phyloP scores from a whole-genome alignment of 1,284 basidiomycete genomes.

The Tylopilus sp. region DNA sequence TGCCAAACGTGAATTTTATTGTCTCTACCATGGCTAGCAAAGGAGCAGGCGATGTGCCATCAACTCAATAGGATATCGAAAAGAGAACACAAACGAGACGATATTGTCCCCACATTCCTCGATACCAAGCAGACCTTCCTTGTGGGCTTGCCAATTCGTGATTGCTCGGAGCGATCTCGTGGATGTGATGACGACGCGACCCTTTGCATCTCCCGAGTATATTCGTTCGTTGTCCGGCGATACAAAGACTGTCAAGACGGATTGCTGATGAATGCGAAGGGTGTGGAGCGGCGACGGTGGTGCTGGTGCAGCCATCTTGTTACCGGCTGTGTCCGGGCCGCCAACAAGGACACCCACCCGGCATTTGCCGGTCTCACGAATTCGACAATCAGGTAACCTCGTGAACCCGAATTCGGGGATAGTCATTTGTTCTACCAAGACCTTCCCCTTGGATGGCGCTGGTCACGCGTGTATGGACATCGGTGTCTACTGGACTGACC shows the following conservation, averaged over 20 bases:
- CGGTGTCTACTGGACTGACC: no score
- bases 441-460: no score
- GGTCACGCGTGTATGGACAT: no score
- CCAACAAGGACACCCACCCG: no score
- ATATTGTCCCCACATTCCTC: constrained; percentile 65
- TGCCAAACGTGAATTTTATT: constrained; percentile 76
- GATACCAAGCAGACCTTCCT: constrained; percentile 69
- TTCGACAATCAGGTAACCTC: no score
- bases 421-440: no score
- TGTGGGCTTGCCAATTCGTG: constrained; percentile 75
- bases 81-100: constrained; percentile 61
- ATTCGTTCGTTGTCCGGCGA: constrained; percentile 71
- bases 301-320: constrained; percentile 8
- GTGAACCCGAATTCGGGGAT: no score
- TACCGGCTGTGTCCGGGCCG: no score
- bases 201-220: constrained; percentile 78
- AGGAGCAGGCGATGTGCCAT: neutral
- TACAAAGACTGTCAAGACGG: constrained; percentile 55
- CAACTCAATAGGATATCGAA: neutral
- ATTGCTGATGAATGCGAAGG: constrained; percentile 65
- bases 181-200: constrained; percentile 68
- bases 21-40: constrained; percentile 70
- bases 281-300: constrained; percentile 62
- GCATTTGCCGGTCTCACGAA: no score
- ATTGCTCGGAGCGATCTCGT: constrained; percentile 68